phyloP scores from a whole-genome alignment of 2,329 filamentous ascomycete genomes.

The Stachybotrys chlorohalonatus region DNA sequence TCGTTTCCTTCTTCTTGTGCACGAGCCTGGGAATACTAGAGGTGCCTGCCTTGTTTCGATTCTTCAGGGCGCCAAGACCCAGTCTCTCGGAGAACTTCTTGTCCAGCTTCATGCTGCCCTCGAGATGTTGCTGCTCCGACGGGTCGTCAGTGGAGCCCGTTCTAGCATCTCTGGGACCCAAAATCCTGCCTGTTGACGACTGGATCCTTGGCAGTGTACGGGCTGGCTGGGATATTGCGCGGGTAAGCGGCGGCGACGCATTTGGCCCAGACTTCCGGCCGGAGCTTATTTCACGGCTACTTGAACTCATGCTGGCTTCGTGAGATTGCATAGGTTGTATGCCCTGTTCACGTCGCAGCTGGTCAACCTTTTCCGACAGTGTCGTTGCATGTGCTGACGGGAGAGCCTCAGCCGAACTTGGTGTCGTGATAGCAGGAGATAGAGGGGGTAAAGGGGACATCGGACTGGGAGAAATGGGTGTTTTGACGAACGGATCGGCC shows the following conservation, averaged over 20 bases:
- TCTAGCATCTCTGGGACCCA: conserved; percentile 24
- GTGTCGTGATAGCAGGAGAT: conserved; percentile 10
- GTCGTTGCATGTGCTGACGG: conserved; percentile 8
- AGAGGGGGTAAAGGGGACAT: conserved; percentile 9
- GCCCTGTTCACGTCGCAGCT: conserved; percentile 40
- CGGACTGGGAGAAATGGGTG: background rate
- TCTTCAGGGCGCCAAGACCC: conserved; percentile 56
- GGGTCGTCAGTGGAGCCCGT: conserved; percentile 13
- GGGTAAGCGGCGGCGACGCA: conserved; percentile 43
- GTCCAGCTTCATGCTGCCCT: conserved; percentile 45
- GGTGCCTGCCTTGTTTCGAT: conserved; percentile 41
- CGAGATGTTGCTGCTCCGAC: conserved; percentile 15
- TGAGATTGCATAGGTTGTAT: conserved; percentile 17
- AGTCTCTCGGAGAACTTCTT: conserved; percentile 71
- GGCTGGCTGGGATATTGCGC: conserved; percentile 43
- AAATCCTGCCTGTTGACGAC: conserved; percentile 14
- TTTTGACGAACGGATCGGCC: background rate
- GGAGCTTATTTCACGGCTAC: conserved; percentile 20
- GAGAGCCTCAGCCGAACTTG: conserved; percentile 7
- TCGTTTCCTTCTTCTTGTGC: conserved; percentile 62
- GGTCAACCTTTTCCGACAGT: conserved; percentile 34
- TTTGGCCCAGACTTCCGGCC: conserved; percentile 35
- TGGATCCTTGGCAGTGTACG: conserved; percentile 36
- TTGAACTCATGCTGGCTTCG: conserved; percentile 16
- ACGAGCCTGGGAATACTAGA: conserved; percentile 88